These are phyloP conservation scores for Pyracantha coccinea DNA, from an alignment of 331 rosid species.

Conservation along the genomic window DNA sequence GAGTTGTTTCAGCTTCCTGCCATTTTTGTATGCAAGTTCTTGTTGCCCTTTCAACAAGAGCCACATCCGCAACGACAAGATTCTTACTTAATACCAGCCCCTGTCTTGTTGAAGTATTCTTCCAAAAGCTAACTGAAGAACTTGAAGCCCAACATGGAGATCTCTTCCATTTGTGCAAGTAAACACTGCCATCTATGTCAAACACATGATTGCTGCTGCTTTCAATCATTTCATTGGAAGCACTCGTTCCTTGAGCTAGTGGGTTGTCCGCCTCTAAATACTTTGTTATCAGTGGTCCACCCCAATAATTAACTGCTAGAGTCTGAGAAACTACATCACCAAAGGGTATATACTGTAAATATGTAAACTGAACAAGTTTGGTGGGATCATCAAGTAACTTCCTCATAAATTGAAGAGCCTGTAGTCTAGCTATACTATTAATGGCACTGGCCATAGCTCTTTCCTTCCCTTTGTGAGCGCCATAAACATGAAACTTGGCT, in stretches of 20 bases:
- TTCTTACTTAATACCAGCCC: slow-evolving; percentile 81
- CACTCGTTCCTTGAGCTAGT: slow-evolving; percentile 24
- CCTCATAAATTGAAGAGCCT: slow-evolving; percentile 70
- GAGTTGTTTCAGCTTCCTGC: slow-evolving; percentile 72
- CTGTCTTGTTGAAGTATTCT: slow-evolving; percentile 46
- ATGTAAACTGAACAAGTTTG: slow-evolving; percentile 76
- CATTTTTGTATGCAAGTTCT: slow-evolving; percentile 45
- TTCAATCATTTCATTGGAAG: slow-evolving; percentile 44
- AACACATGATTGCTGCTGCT: slow-evolving; percentile 45
- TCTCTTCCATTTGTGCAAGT: slow-evolving; percentile 80
- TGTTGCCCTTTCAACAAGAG: slow-evolving; percentile 79
- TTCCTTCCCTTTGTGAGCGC: slow-evolving; percentile 71
- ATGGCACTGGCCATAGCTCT: slow-evolving; percentile 61
- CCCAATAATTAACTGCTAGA: slow-evolving; percentile 82
- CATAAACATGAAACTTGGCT: slow-evolving; percentile 54
- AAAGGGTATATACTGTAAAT: slow-evolving; percentile 58
- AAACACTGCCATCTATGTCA: slow-evolving; percentile 90
- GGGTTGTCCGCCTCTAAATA: slow-evolving; percentile 29
- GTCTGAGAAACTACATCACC: slow-evolving; percentile 77
- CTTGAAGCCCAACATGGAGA: slow-evolving; percentile 78
- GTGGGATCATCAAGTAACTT: slow-evolving; percentile 82
- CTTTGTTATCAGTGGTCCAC: slow-evolving; percentile 64
- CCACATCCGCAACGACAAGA: slow-evolving; percentile 64
- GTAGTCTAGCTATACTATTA: slow-evolving; percentile 75
- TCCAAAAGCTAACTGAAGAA: slow-evolving; percentile 71